Conservation (phyloP, 1,139 yeast genomes). For the Pichia sp. region DNA sequence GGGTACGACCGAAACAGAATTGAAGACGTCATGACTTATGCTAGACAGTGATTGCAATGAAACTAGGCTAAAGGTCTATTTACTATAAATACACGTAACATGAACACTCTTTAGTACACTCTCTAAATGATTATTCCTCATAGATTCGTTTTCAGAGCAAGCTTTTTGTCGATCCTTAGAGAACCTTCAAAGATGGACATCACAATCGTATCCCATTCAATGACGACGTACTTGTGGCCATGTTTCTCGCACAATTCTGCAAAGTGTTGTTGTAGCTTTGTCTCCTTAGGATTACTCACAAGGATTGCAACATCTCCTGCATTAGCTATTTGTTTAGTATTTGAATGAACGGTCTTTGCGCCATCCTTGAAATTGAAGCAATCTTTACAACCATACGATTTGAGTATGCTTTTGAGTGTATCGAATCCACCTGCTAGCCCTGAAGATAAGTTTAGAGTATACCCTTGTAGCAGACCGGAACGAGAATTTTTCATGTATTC, state of each 20-base stretch:
- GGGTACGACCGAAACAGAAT: too few species aligned
- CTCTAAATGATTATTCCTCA: too few species aligned
- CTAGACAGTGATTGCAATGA: too few species aligned
- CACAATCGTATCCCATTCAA: slow-evolving; percentile 70
- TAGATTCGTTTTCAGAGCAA: too few species aligned
- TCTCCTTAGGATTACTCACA: slow-evolving; percentile 31
- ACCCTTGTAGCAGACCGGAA: slow-evolving; percentile 36
- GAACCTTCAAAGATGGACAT: slow-evolving; percentile 41
- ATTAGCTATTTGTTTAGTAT: neutral
- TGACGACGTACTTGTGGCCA: slow-evolving; percentile 26
- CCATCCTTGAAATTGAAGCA: slow-evolving; percentile 21
- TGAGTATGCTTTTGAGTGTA: slow-evolving; percentile 53
- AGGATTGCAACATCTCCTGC: slow-evolving; percentile 16
- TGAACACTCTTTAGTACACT: too few species aligned
- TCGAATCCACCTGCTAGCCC: slow-evolving; percentile 64
- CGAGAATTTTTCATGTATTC: slow-evolving; percentile 24
- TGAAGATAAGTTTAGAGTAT: slow-evolving; percentile 49
- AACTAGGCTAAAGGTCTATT: too few species aligned
- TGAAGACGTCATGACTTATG: too few species aligned
- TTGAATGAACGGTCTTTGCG: slow-evolving; percentile 15
- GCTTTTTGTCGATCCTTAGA: neutral
- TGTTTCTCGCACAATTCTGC: slow-evolving; percentile 28
- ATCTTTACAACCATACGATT: slow-evolving; percentile 54
- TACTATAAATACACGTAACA: too few species aligned
- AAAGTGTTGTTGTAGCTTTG: slow-evolving; percentile 37